A percentile compares a stretch with the other conserved stretches of the same genome.
Conservation (phyloP, 1,284 basidiomycete genomes). For the Rhodotorula sp. region DNA sequence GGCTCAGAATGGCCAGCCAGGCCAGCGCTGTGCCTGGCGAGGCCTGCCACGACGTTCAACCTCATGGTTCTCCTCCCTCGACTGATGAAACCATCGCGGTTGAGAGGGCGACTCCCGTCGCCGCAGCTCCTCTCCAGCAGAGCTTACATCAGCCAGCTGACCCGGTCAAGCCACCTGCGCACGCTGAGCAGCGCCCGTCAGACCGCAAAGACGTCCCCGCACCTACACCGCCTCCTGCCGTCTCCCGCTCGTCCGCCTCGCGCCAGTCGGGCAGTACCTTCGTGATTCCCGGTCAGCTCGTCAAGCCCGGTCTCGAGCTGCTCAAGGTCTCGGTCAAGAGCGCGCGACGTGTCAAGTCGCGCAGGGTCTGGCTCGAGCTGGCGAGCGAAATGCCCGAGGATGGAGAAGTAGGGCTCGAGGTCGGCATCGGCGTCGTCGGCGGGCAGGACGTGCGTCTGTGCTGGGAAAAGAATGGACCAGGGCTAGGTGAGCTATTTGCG, state of each 20-base stretch:
- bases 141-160: too few species aligned
- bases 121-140: too few species aligned
- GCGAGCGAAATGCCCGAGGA: slow-evolving; percentile 27
- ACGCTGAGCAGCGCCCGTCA: too few species aligned
- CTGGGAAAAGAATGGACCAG: slow-evolving; percentile 41
- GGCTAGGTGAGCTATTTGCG: slow-evolving; percentile 16
- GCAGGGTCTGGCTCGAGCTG: slow-evolving; percentile 39
- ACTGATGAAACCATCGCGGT: neutral
- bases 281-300: slow-evolving; percentile 29
- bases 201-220: neutral
- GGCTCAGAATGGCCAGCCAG: neutral
- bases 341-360: slow-evolving; percentile 47
- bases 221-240: slow-evolving; percentile 10
- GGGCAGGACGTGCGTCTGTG: slow-evolving; percentile 38
- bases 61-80: too few species aligned
- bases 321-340: slow-evolving; percentile 81
- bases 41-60: neutral
- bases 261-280: slow-evolving; percentile 10
- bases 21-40: neutral
- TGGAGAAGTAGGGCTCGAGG: slow-evolving; percentile 33
- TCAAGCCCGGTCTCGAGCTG: slow-evolving; percentile 56
- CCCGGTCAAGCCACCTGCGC: too few species aligned
- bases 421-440: slow-evolving; percentile 27
- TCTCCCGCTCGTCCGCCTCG: neutral
- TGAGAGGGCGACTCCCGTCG: too few species aligned